Base-by-base conservation (phyloP, 2,329 filamentous ascomycete species). In the Trichoderma pleuroti region DNA sequence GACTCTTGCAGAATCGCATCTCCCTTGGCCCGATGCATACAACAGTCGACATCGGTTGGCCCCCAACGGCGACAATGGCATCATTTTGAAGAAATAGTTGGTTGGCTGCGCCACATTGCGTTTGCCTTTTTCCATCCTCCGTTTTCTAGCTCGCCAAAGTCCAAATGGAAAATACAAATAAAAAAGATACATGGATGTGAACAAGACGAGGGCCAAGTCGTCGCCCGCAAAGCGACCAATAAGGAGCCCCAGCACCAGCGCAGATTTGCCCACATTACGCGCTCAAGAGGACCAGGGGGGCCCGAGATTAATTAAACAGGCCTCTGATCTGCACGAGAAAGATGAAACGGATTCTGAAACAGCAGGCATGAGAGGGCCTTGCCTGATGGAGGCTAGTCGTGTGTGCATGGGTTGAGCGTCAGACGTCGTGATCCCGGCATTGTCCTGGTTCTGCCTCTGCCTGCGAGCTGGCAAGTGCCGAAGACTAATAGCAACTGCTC, bases 341-440 rank as follows among this genome's bases (percentile, higher is more conserved):
- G 52, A 46, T 67, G 65, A 68, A 68, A 68, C 65, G 56, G 28
- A 30, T 68, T 54, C 65, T 68, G 65, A 68, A 68, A 68, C 65
- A 60, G n/a, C 54, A 59, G 56, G 65, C 65, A 46, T 60, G 9
- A 49, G 42, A 6, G 34, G 65, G 36, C 65, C 65, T 34, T 68
- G 36, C 65, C 54, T 24, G 36, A 60, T 60, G 7, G 8, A 30
- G 65, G 2, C 54, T 68, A 60, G 65, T 18, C 39, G 30, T 10
- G 14, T 28, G 34, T 24, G 34, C n/a, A 60, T 59, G 28, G 54
- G 46, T 46, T 65, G 36, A 59, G 54, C 54, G 52, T 57, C 39
- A 42, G 49, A 67, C 64, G 32, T 46, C 18, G 42, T 34, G 42
- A 57, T 66, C 49, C 63, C 14, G 54, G 24, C 64, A 36, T 67